Evolutionary conservation across 2,329 filamentous ascomycete genomes (phyloP), one percentile per base, ranked within the genome.

Genomic region (Fusarium chlamydosporum): DNA sequence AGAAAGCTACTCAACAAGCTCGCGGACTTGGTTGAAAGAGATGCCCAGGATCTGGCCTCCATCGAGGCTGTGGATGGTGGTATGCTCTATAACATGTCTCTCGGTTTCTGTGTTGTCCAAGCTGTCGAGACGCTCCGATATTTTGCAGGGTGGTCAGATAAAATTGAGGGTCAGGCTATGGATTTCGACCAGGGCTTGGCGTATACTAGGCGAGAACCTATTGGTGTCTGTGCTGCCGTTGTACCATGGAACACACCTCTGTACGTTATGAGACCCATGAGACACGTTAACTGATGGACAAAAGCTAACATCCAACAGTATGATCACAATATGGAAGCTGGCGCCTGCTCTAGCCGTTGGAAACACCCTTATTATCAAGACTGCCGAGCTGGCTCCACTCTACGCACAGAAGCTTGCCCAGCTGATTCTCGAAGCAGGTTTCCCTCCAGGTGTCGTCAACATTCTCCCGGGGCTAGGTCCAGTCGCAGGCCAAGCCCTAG

Each of bases 11-110:
- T 96, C 58, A 81, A 82, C 67, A 93, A 91, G 76, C 88, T 96
- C 20, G 91, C 92, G 73, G 87, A 94, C 33, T 83, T 96, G 33
- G 84, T 90, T 70, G 91, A 94, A 82, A 85, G 91, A 82, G 89
- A 96, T 79, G 68, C 83, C 13, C 89, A 94, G 37, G 82, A 88
- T 20, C 84, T 96, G 61, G 90, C 91, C 33, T 85, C 91, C 3
- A 88, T 96, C 56, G 93, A 96, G 83, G 88, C 92, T 20, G 85
- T 95, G 47, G 92, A 94, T 83, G 92, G 94, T 74, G 93, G 91
- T 77, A 93, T 93, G 84, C 86, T 90, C 62, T 85, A 92, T 75
- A 83, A 77, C 72, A 87, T 71, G 88, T 85, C 76, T 0, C n/a
- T 65, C 1, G 61, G 61, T 0, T 34, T 65, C 33, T 65, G 62